Evolutionary conservation across 2,329 filamentous ascomycete species (phyloP), one percentile per base, ranked within the genome.

Genomic region (Elsinoe australis): DNA sequence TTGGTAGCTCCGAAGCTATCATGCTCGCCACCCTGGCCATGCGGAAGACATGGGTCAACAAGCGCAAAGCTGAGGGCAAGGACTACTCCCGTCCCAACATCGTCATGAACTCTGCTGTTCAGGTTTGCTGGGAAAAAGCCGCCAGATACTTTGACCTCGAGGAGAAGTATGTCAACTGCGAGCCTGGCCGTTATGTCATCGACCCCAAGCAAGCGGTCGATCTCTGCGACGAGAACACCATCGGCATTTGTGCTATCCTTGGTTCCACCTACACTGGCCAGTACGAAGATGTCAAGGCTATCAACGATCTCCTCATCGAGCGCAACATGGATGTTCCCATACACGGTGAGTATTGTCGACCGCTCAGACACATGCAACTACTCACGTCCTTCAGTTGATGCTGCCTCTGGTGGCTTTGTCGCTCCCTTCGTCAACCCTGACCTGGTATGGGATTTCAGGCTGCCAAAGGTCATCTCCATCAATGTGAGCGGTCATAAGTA

Each of bases 191-290:
- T 51, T 82, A 74, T 52, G 76, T 81, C 6, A 80, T 83, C 57
- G 79, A 82, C 57, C 78, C 79, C 2, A 67, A 79, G 60, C 66
- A 80, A 62, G 75, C 76, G 2, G 75, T 82, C 10, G 70, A 78
- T 45, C 63, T 82, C 19, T 67, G 81, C 5, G 79, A 83, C 52
- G 79, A 83, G 67, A 83, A 83, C 64, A 83, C 79, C 3, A 95
- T 96, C 59, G 90, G 90, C 52, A 95, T 95, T 59, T 95, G 88
- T 61, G 77, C 80, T 50, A 95, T 96, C 56, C 69, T 96, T 2
- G 90, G 89, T 6, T 92, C 87, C 2, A 96, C 90, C 0, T 95
- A 95, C 67, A 95, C 90, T 0, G 90, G 90, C 53, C 85, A 95
- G 71, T 94, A 96, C 59, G 90, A 95, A 68, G 88, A 95, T 59